Evolutionary conservation across 257 asterid species (phyloP).

Genomic region (Nicotiana knightiana): DNA sequence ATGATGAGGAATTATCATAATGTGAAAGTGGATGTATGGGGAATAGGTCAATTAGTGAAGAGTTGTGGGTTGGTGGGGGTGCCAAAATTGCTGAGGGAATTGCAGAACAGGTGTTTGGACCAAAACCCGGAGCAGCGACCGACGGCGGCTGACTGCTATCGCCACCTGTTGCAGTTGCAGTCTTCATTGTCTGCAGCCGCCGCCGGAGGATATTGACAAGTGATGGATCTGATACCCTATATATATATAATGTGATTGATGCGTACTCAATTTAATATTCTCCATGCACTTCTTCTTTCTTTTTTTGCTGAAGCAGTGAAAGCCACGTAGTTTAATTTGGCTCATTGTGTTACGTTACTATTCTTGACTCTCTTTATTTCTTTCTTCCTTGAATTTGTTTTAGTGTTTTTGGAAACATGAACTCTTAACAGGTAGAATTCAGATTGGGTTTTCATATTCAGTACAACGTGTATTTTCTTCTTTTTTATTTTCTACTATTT

Average conservation of each 20-base stretch:
- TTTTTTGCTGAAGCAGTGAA: background rate
- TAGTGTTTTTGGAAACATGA: background rate
- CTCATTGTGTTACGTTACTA: background rate
- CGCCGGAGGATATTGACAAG: slow-evolving; percentile 23
- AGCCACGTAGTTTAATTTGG: background rate
- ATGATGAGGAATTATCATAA: slow-evolving; percentile 39
- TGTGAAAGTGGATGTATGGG: slow-evolving; percentile 49
- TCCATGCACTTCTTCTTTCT: slow-evolving; percentile 3
- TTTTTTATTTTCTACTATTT: no score
- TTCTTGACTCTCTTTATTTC: background rate
- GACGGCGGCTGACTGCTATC: slow-evolving; percentile 55
- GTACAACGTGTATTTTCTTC: background rate
- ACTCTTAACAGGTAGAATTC: background rate
- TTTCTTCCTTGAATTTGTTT: background rate
- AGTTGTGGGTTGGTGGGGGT: slow-evolving; percentile 35
- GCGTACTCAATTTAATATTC: background rate
- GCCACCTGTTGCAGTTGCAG: slow-evolving; percentile 48
- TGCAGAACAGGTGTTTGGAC: slow-evolving; percentile 48
- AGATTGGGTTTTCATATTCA: background rate
- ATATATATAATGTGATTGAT: slow-evolving; percentile 10
- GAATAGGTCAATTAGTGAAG: slow-evolving; percentile 44
- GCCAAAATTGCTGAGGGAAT: slow-evolving; percentile 35
- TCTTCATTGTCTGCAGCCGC: slow-evolving; percentile 42
- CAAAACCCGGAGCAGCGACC: slow-evolving; percentile 47
- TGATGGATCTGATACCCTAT: slow-evolving; percentile 1